phyloP scores from a whole-genome alignment of 2,329 filamentous ascomycete genomes.

The Stagonosporopsis tanaceti region DNA sequence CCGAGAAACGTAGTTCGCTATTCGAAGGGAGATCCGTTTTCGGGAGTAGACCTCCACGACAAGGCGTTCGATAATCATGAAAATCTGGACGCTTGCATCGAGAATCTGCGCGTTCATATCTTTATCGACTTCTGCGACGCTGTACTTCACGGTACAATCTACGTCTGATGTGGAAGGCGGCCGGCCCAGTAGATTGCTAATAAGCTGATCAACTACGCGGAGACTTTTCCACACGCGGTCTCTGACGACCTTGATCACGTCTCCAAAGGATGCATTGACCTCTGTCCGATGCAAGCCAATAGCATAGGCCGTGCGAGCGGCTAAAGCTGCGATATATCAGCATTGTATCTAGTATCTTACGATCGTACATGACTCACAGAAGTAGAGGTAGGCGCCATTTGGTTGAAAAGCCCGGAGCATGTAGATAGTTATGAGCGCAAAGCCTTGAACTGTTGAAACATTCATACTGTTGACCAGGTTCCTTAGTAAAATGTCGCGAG shows the following conservation, averaged over 20 bases:
- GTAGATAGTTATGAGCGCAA: slow-evolving; percentile 60
- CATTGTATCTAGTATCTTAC: neutral
- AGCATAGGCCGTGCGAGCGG: slow-evolving; percentile 61
- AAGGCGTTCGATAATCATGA: slow-evolving; percentile 58
- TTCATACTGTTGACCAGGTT: slow-evolving; percentile 60
- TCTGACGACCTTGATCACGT: slow-evolving; percentile 51
- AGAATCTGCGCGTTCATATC: slow-evolving; percentile 32
- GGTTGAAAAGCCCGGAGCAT: slow-evolving; percentile 61
- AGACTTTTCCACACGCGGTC: slow-evolving; percentile 63
- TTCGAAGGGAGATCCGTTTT: slow-evolving; percentile 51
- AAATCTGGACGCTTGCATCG: slow-evolving; percentile 55
- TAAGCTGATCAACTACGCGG: slow-evolving; percentile 60
- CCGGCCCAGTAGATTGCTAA: slow-evolving; percentile 61
- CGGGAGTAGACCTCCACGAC: slow-evolving; percentile 57
- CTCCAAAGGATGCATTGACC: slow-evolving; percentile 60
- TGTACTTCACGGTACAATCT: slow-evolving; percentile 55
- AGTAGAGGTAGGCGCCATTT: slow-evolving; percentile 62
- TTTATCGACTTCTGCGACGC: slow-evolving; percentile 31
- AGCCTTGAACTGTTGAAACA: slow-evolving; percentile 60
- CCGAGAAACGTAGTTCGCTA: slow-evolving; percentile 52
- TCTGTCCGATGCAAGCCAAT: slow-evolving; percentile 62
- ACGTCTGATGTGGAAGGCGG: slow-evolving; percentile 63
- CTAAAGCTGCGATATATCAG: slow-evolving; percentile 43
- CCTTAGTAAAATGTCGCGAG: slow-evolving; percentile 55
- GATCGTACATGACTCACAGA: slow-evolving; percentile 42